Evolutionary conservation across 495 filamentous ascomycete species (phyloP), one percentile per base, ranked within the genome.

Genomic region (Penicillium desertorum): DNA sequence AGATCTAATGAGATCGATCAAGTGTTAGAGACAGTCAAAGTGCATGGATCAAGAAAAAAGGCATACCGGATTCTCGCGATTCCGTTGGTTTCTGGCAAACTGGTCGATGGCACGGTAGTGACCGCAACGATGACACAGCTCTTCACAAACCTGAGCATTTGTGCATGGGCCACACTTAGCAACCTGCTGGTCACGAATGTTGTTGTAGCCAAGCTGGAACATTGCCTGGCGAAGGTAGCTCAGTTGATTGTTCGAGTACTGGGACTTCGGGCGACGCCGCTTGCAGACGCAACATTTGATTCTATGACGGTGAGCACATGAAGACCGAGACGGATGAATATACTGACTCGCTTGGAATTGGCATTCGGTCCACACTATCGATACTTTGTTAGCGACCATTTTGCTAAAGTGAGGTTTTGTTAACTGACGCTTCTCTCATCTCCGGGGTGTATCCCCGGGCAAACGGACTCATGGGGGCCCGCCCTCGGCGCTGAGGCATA

Each of bases 201-300:
- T 29, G 2, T 8, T 27, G 22, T 27, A 45, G 44, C 20, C 27
- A 17, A 19, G 12, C 0, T 45, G 20, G 12, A 25, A 37, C 16
- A 46, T 47, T 19, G 53, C 44, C 32, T 36, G 43, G 14, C 53
- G 43, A 19, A 55, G 53, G 14, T 47, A 37, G 43, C n/a, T 47
- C 29, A 55, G 53, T 20, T 55, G 53, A n/a, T 23, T 55, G 9
- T 17, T 17, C 10, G 53, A 47, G 53, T 46, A 55, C 23, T 55
- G 22, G 6, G 22, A 52, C 11, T 42, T 10, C 5, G 43, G 30
- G 7, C 27, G 30, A 39, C 10, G 16, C 30, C 19, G 45, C 8
- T 55, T 45, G 53, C 53, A 55, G 5, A 55, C 53, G 30, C 44
- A 46, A 12, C 53, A 55, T 36, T 17, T 55, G 22, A 55, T 55